phyloP scores from a whole-genome alignment of 2,329 filamentous ascomycete species.

The Stachybotrys echinatus region DNA sequence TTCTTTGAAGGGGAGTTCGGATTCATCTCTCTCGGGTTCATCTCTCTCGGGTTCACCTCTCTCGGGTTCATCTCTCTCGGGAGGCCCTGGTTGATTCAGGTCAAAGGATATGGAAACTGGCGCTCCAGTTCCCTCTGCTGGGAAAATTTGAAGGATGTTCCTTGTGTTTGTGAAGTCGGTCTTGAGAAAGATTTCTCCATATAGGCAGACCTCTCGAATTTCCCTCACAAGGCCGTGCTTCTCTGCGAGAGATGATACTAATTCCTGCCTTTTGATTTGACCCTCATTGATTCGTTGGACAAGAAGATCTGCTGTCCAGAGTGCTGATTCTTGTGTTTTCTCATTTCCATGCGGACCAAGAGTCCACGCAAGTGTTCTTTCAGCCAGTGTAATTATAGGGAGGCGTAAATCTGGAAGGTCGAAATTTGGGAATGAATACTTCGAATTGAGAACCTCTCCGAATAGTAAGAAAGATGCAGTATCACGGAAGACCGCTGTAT shows the following conservation, averaged over 20 bases:
- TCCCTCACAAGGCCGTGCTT: neutral
- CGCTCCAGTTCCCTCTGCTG: too few relatives aligned
- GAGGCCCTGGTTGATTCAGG: too few relatives aligned
- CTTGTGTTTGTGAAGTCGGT: too few relatives aligned
- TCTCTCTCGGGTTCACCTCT: too few relatives aligned
- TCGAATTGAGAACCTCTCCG: neutral
- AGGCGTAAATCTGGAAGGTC: neutral
- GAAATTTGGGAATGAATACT: neutral
- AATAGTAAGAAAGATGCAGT: conserved; percentile 1
- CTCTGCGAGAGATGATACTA: neutral
- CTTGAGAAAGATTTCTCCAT: too few relatives aligned
- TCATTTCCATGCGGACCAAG: neutral
- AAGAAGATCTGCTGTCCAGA: neutral
- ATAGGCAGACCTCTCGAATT: neutral
- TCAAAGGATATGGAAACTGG: too few relatives aligned
- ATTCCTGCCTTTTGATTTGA: neutral
- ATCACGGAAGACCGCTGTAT: neutral
- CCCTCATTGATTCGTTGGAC: neutral
- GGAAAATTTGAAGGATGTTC: too few relatives aligned
- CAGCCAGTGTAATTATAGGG: conserved; percentile 1
- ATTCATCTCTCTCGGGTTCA: too few relatives aligned
- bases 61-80: too few relatives aligned
- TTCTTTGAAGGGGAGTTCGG: too few relatives aligned
- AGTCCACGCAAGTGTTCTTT: neutral
- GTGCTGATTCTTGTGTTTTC: neutral